Evolutionary conservation across 2,329 filamentous ascomycete species (phyloP), one percentile per base, ranked within the genome.

Genomic region (Fonsecaea erecta): DNA sequence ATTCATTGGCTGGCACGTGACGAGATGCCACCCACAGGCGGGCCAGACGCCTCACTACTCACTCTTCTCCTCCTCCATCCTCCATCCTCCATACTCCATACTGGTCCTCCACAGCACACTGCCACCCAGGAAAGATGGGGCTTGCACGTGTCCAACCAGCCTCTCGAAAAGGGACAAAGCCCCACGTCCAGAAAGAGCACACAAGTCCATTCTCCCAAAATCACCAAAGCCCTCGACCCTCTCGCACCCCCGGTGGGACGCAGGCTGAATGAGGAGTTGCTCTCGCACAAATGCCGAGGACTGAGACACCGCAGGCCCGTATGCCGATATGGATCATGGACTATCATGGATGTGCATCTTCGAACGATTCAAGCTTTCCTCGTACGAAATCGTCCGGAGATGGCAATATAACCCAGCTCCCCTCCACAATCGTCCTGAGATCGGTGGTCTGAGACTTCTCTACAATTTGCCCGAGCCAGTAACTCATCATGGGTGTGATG

Each of bases 401-500:
- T 48, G 18, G 43, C 43, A 48, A 48, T 48, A 48, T 24, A 48
- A 3, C 21, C 43, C 43, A 24, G 43, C 43, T 48, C 43, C 7
- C 43, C 21, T 48, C 43, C 43, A 48, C 43, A 48, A 12, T 24
- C 43, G 21, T 18, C n/a, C 12, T 24, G 43, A 48, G 9, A 24
- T 48, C 21, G 43, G 43, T 48, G 43, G 43, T 48, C 43, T 48
- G 43, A 48, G 43, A 24, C n/a, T 48, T 12, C 43, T 24, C 11
- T 51, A 18, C 35, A 48, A 34, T 52, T 51, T 52, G 6, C 2
- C 43, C 6, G 43, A 16, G 18, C 43, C 4, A 24, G 18, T 8
- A 3, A 56, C 32, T 51, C 60, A 68, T 28, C 32, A 63, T 68
- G 66, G 66, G 63, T 53, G 60, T 64, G 21, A 65, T 68, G 66